Conservation (phyloP, 2,329 filamentous ascomycete species). For the Pseudogymnoascus sp. region DNA sequence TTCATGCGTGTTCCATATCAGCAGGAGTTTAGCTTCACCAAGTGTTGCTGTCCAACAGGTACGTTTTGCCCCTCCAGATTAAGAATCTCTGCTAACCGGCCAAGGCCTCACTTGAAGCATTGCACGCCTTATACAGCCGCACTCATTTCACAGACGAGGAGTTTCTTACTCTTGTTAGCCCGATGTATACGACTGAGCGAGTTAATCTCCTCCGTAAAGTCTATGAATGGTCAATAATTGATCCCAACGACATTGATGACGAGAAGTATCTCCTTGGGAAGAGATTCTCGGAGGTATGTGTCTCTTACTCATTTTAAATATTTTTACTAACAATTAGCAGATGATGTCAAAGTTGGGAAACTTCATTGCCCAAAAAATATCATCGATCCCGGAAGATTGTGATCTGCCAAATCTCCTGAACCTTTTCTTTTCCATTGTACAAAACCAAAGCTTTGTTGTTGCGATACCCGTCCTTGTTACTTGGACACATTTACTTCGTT, state of each 20-base stretch:
- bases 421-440: constrained; percentile 69
- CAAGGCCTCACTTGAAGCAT: constrained; percentile 68
- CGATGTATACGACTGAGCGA: constrained; percentile 67
- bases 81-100: neutral
- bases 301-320: neutral
- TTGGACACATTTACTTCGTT: constrained; percentile 75
- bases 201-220: constrained; percentile 64
- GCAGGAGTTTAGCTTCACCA: constrained; percentile 59
- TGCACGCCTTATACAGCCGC: constrained; percentile 75
- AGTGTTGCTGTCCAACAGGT: constrained; percentile 69
- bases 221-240: constrained; percentile 71
- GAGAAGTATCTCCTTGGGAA: constrained; percentile 88
- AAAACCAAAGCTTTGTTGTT: constrained; percentile 79
- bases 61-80: constrained; percentile 24
- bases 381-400: constrained; percentile 53
- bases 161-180: constrained; percentile 67
- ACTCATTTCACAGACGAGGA: constrained; percentile 68
- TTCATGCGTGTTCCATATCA: constrained; percentile 61
- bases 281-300: constrained; percentile 77
- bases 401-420: constrained; percentile 70
- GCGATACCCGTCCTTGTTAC: constrained; percentile 88
- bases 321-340: constrained; percentile 35
- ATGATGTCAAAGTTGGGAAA: constrained; percentile 78
- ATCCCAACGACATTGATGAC: constrained; percentile 77
- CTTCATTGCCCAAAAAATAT: constrained; percentile 71